These are phyloP conservation scores for Sordariomycetes sp. DNA, from an alignment of 2,329 filamentous ascomycete genomes.

Conservation along the genomic window DNA sequence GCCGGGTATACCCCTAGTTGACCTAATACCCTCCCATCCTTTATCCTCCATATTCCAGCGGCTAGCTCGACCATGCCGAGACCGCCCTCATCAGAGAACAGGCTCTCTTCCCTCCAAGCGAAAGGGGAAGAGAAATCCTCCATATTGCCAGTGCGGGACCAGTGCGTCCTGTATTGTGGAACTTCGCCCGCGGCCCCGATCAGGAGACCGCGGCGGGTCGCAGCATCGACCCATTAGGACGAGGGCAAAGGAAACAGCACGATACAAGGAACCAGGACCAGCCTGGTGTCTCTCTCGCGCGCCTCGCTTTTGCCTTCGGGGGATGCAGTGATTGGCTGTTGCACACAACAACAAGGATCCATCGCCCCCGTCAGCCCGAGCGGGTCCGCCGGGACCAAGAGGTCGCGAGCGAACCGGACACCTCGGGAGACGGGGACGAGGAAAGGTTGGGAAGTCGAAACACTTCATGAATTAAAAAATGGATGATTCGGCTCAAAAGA, in stretches of 20 bases:
- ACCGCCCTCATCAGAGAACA: not conserved
- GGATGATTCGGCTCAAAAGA: not conserved
- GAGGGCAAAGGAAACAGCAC: not conserved
- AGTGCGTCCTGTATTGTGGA: not conserved
- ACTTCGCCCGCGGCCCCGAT: not conserved
- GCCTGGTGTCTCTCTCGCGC: not conserved
- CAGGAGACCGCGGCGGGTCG: not conserved
- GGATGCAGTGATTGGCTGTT: conserved; percentile 3
- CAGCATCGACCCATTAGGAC: conserved; percentile 3
- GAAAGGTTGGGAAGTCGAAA: not conserved
- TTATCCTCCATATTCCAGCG: not conserved
- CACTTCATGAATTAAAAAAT: conserved; percentile 1
- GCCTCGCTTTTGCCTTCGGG: not conserved
- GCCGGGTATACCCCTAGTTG: not conserved
- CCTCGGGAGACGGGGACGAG: not conserved
- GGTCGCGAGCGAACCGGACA: not conserved
- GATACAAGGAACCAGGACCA: not conserved
- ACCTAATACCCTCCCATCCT: not conserved
- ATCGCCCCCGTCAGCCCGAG: not conserved
- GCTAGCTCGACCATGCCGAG: not conserved
- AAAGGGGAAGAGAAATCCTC: not conserved
- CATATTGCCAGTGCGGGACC: not conserved
- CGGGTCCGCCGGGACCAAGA: not conserved
- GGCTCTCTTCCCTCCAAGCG: not conserved
- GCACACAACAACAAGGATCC: conserved; percentile 2